Evolutionary conservation across 257 asterid genomes (phyloP), one percentile per base, ranked within the genome.

Genomic region (Lycium barbarum): DNA sequence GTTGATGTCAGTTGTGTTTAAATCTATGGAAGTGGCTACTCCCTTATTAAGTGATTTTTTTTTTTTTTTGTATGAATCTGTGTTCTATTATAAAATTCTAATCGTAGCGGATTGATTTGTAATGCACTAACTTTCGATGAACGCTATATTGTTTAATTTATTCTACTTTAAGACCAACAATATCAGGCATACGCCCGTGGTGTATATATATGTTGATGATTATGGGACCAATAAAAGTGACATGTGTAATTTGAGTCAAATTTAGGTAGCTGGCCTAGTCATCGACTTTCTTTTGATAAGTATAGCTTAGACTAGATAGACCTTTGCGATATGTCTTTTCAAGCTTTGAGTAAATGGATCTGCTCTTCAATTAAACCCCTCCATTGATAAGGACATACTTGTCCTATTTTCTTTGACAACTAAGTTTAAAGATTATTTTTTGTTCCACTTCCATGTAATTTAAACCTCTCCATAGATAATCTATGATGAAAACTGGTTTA

Each of bases 311-410:
- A 26, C 33, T 26, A 26, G 33, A 1, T 26, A 26, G 40, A 71
- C 9, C 61, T 74, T 74, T 74, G 81, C n/a, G 22, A 74, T n/a
- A 73, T 49, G 61, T 74, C 81, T 74, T 74, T 74, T 74, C 62
- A 22, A 74, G 0, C 81, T 74, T 74, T 45, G 55, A 73, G 45
- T 73, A 73, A 73, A 73, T 45, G 80, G 45, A 73, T 45, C 38
- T 72, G 9, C 38, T 11, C n/a, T 12, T 36, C 35, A 7, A 68
- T 35, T 73, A n/a, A 10, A 73, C 57, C 80, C 2, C 38, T 1
- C n/a, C 45, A 22, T 74, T 53, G 45, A 74, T 7, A 49, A 51
- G 3, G 81, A 74, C 62, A 26, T 12, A 74, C 7, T 13, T 74
- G 62, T 49, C 55, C 20, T 72, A 20, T 45, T 13, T 74, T 51